Conservation (phyloP, 2,329 filamentous ascomycete species). For the Phialemonium atrogriseum region DNA sequence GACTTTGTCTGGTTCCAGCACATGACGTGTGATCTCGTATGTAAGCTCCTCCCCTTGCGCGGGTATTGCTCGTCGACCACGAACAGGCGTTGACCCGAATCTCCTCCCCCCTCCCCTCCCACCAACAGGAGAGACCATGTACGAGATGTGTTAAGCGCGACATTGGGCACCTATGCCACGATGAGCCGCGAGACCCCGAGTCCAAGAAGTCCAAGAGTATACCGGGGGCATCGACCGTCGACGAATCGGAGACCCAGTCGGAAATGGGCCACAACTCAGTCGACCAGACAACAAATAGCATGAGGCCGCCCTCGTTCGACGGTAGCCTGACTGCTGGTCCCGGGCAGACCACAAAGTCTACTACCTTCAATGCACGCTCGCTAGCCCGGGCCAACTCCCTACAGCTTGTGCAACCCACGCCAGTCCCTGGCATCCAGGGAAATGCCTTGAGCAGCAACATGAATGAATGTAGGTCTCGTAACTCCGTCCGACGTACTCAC, state of each 20-base stretch:
- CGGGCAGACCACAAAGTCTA: conserved; percentile 32
- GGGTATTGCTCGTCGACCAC: conserved; percentile 12
- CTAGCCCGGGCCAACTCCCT: conserved; percentile 46
- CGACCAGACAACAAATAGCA: conserved; percentile 43
- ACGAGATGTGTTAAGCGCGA: conserved; percentile 96
- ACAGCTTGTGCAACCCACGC: conserved; percentile 64
- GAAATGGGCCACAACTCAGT: conserved; percentile 48
- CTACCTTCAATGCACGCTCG: conserved; percentile 32
- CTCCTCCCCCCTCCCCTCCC: conserved; percentile 7
- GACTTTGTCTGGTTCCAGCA: conserved; percentile 49
- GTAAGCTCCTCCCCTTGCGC: conserved; percentile 26
- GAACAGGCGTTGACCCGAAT: conserved; percentile 21
- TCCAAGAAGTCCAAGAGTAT: conserved; percentile 71
- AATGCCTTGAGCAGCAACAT: conserved; percentile 51
- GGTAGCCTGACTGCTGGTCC: conserved; percentile 20
- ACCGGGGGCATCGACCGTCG: conserved; percentile 45
- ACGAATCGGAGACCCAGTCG: conserved; percentile 50
- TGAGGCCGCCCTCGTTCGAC: conserved; percentile 44
- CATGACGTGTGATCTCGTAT: conserved; percentile 89
- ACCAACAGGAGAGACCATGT: conserved; percentile 79
- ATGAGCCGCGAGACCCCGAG: conserved; percentile 82
- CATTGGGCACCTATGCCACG: conserved; percentile 96
- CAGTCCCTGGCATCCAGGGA: conserved; percentile 59
- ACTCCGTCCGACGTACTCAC: conserved; percentile 9
- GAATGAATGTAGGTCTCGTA: conserved; percentile 62